Base-by-base conservation (phyloP, 1,284 basidiomycete species). In the Rhodotorula sp. region DNA sequence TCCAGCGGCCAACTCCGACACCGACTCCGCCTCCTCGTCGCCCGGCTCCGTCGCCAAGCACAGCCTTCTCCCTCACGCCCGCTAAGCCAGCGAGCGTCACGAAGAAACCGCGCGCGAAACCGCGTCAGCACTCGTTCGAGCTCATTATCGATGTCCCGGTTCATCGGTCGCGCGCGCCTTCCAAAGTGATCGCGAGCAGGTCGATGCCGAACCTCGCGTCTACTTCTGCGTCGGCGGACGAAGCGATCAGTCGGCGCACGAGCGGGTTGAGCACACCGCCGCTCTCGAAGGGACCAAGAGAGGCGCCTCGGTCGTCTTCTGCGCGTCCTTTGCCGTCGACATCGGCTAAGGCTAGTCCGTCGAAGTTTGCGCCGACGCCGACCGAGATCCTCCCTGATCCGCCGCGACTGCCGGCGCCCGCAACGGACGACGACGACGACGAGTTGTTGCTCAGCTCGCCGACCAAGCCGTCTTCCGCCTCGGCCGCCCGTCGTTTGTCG, bases 41-140 rank as follows among this genome's bases (percentile, higher is more conserved):
- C 20, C 53, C 27, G n/a, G 30, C 27, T 24, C 15, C 29, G 2
- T 15, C 30, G 4, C 22, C 22, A 29, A 17, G 30, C 27, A 17
- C 27, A 29, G 19, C 19, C 6, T n/a, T 4, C 32, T 4, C 32
- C 34, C 15, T 30, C n/a, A 10, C n/a, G n/a, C 4, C 22, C 36
- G 24, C 27, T 7, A 34, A 10, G 24, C 44, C 27, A n/a, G 19
- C 52, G 30, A 24, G 46, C 10, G n/a, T 24, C 22, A 47, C 29
- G 17, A 30, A 44, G 39, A 44, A 44, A 17, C 39, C 39, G 13
- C 39, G 39, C 39, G 19, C 39, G 39, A 44, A 44, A 44, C 39
- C 39, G 52, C 61, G 52, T 22, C 34, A 46, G 20, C 56, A 58
- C 20, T 56, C 59, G 24, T 66, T 66, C 59, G 64, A 66, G 27